phyloP scores from a whole-genome alignment of 345 rosid genomes.

The Boechera retrofracta region DNA sequence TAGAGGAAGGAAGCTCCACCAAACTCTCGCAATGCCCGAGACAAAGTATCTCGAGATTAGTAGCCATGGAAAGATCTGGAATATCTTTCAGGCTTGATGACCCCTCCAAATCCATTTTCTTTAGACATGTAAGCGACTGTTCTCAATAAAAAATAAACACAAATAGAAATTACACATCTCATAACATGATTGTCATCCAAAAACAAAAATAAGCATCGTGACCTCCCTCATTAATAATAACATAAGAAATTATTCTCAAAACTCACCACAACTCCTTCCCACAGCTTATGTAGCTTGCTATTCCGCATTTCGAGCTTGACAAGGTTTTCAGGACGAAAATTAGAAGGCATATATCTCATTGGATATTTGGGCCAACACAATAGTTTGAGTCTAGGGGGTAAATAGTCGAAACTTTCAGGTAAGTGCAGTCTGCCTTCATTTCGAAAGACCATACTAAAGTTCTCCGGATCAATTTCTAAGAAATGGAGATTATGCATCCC shows the following conservation, averaged over 20 bases:
- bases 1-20: not conserved
- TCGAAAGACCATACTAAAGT: fast-evolving
- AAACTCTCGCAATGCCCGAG: not conserved
- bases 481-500: too few species aligned
- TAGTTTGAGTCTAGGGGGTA: conserved; percentile 10
- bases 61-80: conserved; percentile 3
- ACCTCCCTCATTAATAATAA: too few species aligned
- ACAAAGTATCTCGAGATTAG: not conserved
- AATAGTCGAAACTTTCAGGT: not conserved
- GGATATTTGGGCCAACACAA: conserved; percentile 27
- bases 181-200: not conserved
- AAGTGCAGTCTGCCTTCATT: not conserved
- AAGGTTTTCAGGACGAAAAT: not conserved
- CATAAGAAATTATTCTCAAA: too few species aligned
- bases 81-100: not conserved
- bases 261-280: not conserved
- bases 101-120: not conserved
- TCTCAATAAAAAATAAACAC: too few species aligned
- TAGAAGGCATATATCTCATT: conserved; percentile 17
- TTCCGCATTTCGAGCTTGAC: conserved; percentile 1
- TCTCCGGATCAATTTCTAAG: too few species aligned
- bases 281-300: conserved; percentile 32
- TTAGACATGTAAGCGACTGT: not conserved
- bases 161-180: not conserved
- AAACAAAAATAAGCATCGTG: not conserved